phyloP scores from a whole-genome alignment of 768 basidiomycete species.

The Ephemerocybe angulata region DNA sequence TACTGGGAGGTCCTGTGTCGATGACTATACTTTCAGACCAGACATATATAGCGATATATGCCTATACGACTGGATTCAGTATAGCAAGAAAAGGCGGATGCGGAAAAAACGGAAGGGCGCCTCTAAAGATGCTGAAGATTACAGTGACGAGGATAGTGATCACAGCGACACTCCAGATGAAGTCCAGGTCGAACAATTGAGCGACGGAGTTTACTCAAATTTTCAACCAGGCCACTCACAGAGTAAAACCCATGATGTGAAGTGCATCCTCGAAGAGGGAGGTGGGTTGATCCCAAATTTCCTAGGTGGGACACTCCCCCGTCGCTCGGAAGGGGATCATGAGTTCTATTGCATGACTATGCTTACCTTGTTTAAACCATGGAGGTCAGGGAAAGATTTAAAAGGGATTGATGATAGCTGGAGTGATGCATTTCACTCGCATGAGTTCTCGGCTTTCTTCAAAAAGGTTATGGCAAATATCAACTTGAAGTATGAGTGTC shows the following conservation, averaged over 20 bases:
- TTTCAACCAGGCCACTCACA: constrained; percentile 23
- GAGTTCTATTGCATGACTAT: neutral
- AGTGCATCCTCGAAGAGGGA: constrained; percentile 5
- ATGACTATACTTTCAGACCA: constrained; percentile 32
- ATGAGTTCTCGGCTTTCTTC: neutral
- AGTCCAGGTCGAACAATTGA: neutral
- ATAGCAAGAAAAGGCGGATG: constrained; percentile 11
- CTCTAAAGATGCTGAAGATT: neutral
- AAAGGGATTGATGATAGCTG: constrained; percentile 7
- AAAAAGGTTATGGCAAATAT: constrained; percentile 7
- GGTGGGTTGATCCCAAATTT: constrained; percentile 23
- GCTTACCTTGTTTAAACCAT: constrained; percentile 21
- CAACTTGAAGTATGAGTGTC: constrained; percentile 26
- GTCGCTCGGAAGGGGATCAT: constrained; percentile 17
- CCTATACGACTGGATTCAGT: constrained; percentile 27
- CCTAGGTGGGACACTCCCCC: constrained; percentile 24
- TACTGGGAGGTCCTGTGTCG: constrained; percentile 21
- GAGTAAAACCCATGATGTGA: constrained; percentile 17
- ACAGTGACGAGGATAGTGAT: neutral
- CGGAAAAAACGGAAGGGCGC: neutral
- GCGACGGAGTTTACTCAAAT: neutral
- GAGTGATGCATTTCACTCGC: neutral
- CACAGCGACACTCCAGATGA: neutral
- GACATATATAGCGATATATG: constrained; percentile 12
- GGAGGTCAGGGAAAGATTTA: constrained; percentile 20